Base-by-base conservation (phyloP, 2,329 filamentous ascomycete species). In the Emmonsiellopsis sp. region DNA sequence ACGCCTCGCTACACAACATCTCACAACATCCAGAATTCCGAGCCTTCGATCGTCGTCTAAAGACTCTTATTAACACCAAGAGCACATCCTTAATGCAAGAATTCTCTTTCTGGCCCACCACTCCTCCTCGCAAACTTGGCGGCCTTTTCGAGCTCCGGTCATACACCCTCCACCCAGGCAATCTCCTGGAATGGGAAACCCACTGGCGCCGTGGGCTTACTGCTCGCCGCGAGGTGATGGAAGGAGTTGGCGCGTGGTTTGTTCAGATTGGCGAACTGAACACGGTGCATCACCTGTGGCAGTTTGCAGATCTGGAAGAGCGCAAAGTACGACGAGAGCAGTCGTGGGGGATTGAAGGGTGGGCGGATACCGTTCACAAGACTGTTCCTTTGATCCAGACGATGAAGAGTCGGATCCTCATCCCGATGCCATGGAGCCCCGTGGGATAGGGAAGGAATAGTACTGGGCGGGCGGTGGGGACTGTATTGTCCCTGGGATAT, bases 81-180 rank as follows among this genome's bases (percentile, higher is more conserved):
- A 83, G 85, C 61, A 87, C 86, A 4, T 96, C 91, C 0, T 80
- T 98, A 50, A 98, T 98, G 93, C 93, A 98, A 71, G 93, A 98
- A 71, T 98, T 98, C 74, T 95, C 91, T 37, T 98, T 98, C 80
- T 98, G 93, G 93, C 93, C 93, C 1, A 98, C 93, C 2, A 92
- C 89, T 0, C 81, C 91, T 5, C 93, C 93, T 0, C 88, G 93
- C 56, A 79, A 88, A 64, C 82, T 98, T 0, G 93, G 93, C 53
- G 93, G 93, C 45, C 73, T 98, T 42, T 98, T 98, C 67, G 93
- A 98, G 75, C 80, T 98, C 36, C 88, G 93, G 51, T 96, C 93
- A 1, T 98, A 98, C 76, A 96, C 90, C 5, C 80, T 98, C 21
- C 89, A 96, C 68, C 93, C 93, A 0, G 93, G 93, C 42, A 96